Evolutionary conservation across 163 green algal species (phyloP).

Genomic region (Scenedesmus sp.): DNA sequence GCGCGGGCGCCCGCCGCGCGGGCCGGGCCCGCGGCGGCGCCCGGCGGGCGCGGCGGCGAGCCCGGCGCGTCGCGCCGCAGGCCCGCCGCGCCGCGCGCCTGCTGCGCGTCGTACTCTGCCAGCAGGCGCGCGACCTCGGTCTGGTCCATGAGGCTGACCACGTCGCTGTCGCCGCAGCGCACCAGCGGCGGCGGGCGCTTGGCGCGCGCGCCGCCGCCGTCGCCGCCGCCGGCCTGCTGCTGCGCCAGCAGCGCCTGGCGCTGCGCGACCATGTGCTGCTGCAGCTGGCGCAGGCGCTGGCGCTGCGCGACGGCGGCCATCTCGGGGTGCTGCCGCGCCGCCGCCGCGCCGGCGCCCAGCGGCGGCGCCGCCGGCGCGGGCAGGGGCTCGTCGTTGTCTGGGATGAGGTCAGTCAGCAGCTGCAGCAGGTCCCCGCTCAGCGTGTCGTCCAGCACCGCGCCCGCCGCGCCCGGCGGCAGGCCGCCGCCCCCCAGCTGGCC

Average conservation of each 20-base stretch:
- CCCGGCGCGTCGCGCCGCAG: no score
- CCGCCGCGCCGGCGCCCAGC: background rate
- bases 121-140: slow-evolving; percentile 15
- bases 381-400: slow-evolving; percentile 1
- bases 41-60: no score
- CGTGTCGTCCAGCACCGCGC: background rate
- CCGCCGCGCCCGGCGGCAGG: background rate
- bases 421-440: slow-evolving; percentile 17
- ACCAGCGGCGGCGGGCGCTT: slow-evolving; percentile 35
- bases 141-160: slow-evolving; percentile 32
- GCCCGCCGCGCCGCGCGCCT: background rate
- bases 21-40: no score
- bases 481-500: slow-evolving; percentile 18
- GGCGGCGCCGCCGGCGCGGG: background rate
- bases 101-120: slow-evolving; percentile 24
- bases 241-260: slow-evolving; percentile 11
- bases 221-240: background rate
- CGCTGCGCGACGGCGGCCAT: slow-evolving; percentile 16
- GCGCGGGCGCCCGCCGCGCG: no score
- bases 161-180: slow-evolving; percentile 33
- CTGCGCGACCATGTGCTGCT: slow-evolving; percentile 26
- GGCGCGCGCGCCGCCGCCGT: background rate
- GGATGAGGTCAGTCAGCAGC: slow-evolving; percentile 37
- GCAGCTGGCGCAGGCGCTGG: slow-evolving; percentile 25
- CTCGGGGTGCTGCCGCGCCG: slow-evolving; percentile 25